A percentile compares a stretch with the other conserved stretches of the same genome.
phyloP scores from a whole-genome alignment of 1,139 yeast genomes.

The Debaryomycetaceae sp. region DNA sequence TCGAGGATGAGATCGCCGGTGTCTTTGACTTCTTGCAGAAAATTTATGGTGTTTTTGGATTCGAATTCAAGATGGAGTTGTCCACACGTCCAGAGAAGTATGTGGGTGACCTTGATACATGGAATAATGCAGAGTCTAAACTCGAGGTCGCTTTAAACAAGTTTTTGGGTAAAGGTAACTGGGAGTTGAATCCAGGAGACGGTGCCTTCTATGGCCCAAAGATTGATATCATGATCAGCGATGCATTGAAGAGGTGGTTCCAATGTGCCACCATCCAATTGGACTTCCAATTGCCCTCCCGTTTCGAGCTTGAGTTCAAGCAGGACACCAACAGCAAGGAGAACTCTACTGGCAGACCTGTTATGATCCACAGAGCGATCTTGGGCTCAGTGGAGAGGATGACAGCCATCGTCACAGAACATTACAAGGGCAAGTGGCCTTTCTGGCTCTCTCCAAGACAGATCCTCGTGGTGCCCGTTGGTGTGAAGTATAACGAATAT shows the following conservation, averaged over 20 bases:
- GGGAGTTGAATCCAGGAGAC: conserved; percentile 94
- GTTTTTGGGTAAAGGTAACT: conserved; percentile 67
- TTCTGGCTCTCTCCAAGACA: conserved; percentile 99
- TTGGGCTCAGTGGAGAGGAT: conserved; percentile 97
- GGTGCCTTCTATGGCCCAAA: conserved; percentile 99
- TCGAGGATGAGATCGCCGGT: conserved; percentile 74
- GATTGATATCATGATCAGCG: conserved; percentile 90
- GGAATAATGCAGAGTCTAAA: conserved; percentile 84
- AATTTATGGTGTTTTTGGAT: conserved; percentile 81
- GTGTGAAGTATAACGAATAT: conserved; percentile 85
- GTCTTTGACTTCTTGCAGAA: conserved; percentile 76
- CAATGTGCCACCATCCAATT: conserved; percentile 98
- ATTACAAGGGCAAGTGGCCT: conserved; percentile 98
- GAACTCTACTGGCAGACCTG: conserved; percentile 59
- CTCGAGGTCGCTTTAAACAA: conserved; percentile 70
- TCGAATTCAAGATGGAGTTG: conserved; percentile 83
- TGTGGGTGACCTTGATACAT: conserved; percentile 81
- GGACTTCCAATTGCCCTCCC: conserved; percentile 92
- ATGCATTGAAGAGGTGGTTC: conserved; percentile 90
- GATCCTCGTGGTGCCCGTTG: conserved; percentile 90
- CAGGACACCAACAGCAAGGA: conserved; percentile 59
- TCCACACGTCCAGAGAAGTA: conserved; percentile 93
- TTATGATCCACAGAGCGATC: conserved; percentile 98
- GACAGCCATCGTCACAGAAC: conserved; percentile 96
- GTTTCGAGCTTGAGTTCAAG: conserved; percentile 87